A percentile compares a stretch with the other conserved stretches of the same genome.
Evolutionary conservation across 371 early-diverging fungal species (phyloP).

Genomic region (Saksenaea oblongispora): DNA sequence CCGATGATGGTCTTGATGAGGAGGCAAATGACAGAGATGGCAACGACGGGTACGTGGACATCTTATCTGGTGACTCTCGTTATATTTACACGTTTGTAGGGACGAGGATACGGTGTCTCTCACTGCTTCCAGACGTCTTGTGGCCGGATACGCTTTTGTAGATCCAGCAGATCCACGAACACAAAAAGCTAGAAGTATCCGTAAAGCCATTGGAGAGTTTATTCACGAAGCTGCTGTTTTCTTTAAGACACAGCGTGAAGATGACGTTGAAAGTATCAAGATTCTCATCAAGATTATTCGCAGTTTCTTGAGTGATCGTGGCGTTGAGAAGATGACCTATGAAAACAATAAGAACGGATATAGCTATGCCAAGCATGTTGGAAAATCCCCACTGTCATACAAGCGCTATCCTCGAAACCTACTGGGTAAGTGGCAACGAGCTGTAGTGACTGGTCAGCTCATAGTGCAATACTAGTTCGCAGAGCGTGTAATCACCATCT

Average conservation of each 20-base stretch:
- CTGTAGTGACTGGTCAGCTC: slow-evolving; percentile 1
- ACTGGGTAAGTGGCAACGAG: slow-evolving; percentile 27
- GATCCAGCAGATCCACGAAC: slow-evolving; percentile 54
- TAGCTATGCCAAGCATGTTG: slow-evolving; percentile 57
- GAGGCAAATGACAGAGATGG: slow-evolving; percentile 6
- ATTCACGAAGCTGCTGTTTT: slow-evolving; percentile 54
- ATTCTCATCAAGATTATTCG: slow-evolving; percentile 62
- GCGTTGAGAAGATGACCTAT: slow-evolving; percentile 57
- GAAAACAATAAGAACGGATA: slow-evolving; percentile 57
- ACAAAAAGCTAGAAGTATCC: slow-evolving; percentile 42
- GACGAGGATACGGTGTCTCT: slow-evolving; percentile 42
- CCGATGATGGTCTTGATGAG: slow-evolving; percentile 51
- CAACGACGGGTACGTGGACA: background rate
- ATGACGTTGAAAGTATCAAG: slow-evolving; percentile 79
- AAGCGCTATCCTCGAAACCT: slow-evolving; percentile 56
- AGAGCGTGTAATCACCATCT: slow-evolving; percentile 61
- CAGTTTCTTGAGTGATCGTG: slow-evolving; percentile 65
- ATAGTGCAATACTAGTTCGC: slow-evolving; percentile 25
- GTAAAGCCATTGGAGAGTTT: slow-evolving; percentile 54
- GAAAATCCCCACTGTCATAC: slow-evolving; percentile 42
- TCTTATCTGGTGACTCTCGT: background rate
- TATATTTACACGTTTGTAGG: slow-evolving; percentile 8
- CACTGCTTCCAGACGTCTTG: slow-evolving; percentile 36
- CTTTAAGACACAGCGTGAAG: slow-evolving; percentile 60
- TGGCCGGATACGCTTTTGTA: slow-evolving; percentile 63